phyloP scores from a whole-genome alignment of 139 green algal species.

The Microglena sp. region DNA sequence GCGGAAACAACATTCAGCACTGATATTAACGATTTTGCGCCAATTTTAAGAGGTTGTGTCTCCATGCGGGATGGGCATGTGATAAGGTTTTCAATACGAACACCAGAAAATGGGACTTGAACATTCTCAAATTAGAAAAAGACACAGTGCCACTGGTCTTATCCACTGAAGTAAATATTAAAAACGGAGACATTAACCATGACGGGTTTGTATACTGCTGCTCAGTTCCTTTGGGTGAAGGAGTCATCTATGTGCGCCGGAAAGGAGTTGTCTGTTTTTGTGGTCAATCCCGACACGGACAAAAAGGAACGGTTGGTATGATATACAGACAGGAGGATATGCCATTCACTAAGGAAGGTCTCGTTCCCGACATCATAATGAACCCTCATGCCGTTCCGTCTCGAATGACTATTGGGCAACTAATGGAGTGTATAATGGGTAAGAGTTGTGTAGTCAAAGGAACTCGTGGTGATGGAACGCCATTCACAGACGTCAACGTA shows the following conservation, averaged over 20 bases:
- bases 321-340: constrained; percentile 38
- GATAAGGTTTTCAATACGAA: too few relatives aligned
- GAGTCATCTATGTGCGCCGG: constrained; percentile 9
- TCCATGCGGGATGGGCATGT: too few relatives aligned
- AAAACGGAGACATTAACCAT: too few relatives aligned
- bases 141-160: too few relatives aligned
- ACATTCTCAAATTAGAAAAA: too few relatives aligned
- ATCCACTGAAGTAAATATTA: too few relatives aligned
- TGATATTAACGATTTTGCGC: too few relatives aligned
- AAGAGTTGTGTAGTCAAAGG: background rate
- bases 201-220: constrained; percentile 14
- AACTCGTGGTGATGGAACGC: background rate
- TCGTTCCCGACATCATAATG: constrained; percentile 95
- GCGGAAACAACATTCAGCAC: too few relatives aligned
- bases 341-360: constrained; percentile 56
- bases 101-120: too few relatives aligned
- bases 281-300: constrained; percentile 19
- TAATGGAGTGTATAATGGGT: constrained; percentile 84
- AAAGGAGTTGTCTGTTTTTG: background rate
- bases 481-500: background rate
- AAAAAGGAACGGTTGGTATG: constrained; percentile 21
- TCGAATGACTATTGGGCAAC: constrained; percentile 98
- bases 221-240: constrained; percentile 1
- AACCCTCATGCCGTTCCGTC: constrained; percentile 97
- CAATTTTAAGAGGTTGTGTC: too few relatives aligned